These are phyloP conservation scores for Lactarius hatsudake DNA, from an alignment of 768 basidiomycete genomes.

Conservation along the genomic window DNA sequence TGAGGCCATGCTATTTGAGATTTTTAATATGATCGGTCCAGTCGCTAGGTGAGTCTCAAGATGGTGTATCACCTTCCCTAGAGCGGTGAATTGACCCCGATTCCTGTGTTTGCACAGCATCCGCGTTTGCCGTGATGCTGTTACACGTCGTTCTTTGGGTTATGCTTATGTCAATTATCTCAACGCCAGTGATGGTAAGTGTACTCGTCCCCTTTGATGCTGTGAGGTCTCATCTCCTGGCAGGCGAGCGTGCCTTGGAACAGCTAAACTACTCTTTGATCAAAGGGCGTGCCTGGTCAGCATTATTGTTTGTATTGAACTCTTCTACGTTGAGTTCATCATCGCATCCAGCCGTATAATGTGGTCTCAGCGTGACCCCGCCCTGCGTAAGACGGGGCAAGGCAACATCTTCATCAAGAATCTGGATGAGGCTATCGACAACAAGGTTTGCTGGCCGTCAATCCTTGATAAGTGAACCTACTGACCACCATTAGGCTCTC, in stretches of 20 bases:
- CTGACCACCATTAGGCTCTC: conserved; percentile 61
- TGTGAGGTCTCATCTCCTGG: conserved; percentile 19
- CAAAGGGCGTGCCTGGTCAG: conserved; percentile 93
- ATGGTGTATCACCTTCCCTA: conserved; percentile 1
- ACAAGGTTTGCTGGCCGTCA: conserved; percentile 60
- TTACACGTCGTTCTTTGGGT: conserved; percentile 98
- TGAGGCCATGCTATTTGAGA: conserved; percentile 99
- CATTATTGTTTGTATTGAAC: conserved; percentile 16
- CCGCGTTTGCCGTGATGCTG: conserved; percentile 99
- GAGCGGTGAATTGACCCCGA: conserved; percentile 14
- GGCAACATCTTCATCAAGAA: conserved; percentile 99
- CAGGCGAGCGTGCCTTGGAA: conserved; percentile 96
- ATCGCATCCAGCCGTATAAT: conserved; percentile 85
- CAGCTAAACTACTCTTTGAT: conserved; percentile 99
- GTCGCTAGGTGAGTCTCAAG: conserved; percentile 76
- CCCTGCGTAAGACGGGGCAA: conserved; percentile 98
- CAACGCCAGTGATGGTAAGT: conserved; percentile 86
- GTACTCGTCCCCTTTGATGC: background rate
- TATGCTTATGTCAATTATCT: conserved; percentile 99
- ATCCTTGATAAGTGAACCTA: background rate
- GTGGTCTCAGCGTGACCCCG: conserved; percentile 99
- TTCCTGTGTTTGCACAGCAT: conserved; percentile 52
- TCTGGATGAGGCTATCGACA: conserved; percentile 94
- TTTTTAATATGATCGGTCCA: conserved; percentile 99
- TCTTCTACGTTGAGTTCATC: conserved; percentile 6